phyloP scores from a whole-genome alignment of 2,329 filamentous ascomycete species.

The Ilyonectria sp. region DNA sequence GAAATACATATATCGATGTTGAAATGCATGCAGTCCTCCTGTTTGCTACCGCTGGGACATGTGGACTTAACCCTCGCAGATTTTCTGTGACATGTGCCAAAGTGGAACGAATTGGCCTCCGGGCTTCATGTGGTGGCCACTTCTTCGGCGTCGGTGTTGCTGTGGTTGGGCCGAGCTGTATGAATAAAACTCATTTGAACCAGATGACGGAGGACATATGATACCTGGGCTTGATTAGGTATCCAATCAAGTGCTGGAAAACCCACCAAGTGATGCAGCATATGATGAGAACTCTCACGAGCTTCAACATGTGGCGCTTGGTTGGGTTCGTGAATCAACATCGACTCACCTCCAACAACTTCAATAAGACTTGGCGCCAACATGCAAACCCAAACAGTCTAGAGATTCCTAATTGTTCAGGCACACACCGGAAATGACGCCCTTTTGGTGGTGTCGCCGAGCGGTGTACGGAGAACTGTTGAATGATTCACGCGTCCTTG shows the following conservation, averaged over 20 bases:
- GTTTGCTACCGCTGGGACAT: not conserved
- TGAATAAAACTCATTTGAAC: not conserved
- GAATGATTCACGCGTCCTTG: conserved; percentile 14
- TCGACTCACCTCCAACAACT: not conserved
- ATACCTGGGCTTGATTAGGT: not conserved
- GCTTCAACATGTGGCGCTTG: not conserved
- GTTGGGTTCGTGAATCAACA: conserved; percentile 4
- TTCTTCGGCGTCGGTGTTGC: no score
- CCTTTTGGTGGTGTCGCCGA: conserved; percentile 23
- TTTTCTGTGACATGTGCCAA: not conserved
- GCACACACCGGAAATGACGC: not conserved
- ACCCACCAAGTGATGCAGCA: not conserved
- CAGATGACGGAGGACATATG: not conserved
- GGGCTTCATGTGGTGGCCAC: not conserved
- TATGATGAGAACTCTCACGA: not conserved
- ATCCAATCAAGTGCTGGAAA: not conserved
- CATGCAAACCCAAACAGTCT: not conserved
- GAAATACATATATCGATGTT: conserved; percentile 39
- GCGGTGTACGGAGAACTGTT: conserved; percentile 11
- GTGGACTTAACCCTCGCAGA: not conserved
- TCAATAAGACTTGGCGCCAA: not conserved
- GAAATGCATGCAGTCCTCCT: conserved; percentile 13
- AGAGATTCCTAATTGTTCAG: not conserved
- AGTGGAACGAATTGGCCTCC: not conserved
- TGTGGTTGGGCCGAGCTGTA: not conserved